A percentile compares a stretch with the other conserved stretches of the same genome.
phyloP scores from a whole-genome alignment of 2,329 filamentous ascomycete species.

The Penicillium sp. region DNA sequence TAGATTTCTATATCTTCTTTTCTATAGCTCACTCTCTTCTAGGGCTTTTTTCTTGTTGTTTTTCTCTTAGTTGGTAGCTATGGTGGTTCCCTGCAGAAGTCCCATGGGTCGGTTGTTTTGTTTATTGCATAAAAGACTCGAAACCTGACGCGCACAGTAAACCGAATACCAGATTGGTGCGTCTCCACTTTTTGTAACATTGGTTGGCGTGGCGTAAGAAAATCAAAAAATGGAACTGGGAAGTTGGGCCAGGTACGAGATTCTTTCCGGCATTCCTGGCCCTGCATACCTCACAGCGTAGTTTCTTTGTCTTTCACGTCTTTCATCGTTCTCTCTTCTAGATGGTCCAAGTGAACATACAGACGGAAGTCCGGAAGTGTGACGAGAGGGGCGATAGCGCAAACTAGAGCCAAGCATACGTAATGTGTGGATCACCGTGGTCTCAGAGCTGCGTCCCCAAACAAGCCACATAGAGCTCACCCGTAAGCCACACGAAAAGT shows the following conservation, averaged over 20 bases:
- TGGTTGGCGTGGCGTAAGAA: slow-evolving; percentile 9
- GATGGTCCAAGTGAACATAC: background rate
- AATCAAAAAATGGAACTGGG: background rate
- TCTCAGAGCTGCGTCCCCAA: slow-evolving; percentile 12
- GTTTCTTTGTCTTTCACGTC: background rate
- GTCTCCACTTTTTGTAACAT: slow-evolving; percentile 6
- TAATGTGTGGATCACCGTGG: slow-evolving; percentile 12
- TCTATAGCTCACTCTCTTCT: background rate
- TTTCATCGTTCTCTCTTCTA: background rate
- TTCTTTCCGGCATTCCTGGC: slow-evolving; percentile 1
- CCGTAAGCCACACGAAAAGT: slow-evolving; percentile 8
- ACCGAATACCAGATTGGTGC: slow-evolving; percentile 17
- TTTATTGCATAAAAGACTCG: background rate
- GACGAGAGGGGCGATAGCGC: background rate
- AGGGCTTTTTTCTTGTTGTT: background rate
- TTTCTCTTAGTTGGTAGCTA: background rate
- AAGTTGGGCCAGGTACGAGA: background rate
- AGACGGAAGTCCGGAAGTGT: background rate
- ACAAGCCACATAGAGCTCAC: slow-evolving; percentile 11
- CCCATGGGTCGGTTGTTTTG: background rate
- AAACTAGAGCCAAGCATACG: slow-evolving; percentile 7
- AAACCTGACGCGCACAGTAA: slow-evolving; percentile 11
- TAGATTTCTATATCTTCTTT: background rate
- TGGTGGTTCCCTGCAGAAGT: background rate
- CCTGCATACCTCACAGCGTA: background rate